phyloP scores from a whole-genome alignment of 148 eudicot species.

The Salicornia ramosissima region DNA sequence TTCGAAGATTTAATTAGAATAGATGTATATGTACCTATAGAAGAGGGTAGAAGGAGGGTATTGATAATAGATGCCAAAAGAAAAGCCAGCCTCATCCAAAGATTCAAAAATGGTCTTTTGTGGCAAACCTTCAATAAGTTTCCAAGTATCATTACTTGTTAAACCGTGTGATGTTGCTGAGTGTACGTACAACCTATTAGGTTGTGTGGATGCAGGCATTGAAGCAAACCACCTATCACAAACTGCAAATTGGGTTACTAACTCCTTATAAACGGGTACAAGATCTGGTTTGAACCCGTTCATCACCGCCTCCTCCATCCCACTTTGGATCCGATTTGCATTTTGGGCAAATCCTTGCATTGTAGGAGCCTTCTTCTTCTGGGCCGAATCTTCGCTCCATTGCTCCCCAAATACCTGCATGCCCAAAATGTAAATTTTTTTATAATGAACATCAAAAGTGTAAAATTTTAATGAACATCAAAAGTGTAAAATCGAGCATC shows the following conservation, averaged over 20 bases:
- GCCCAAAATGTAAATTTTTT: neutral
- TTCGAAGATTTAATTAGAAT: too few species aligned
- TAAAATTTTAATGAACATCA: too few species aligned
- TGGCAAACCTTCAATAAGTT: slow-evolving; percentile 45
- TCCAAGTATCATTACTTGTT: slow-evolving; percentile 37
- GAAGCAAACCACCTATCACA: slow-evolving; percentile 82
- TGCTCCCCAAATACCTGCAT: slow-evolving; percentile 55
- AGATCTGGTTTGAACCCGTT: slow-evolving; percentile 66
- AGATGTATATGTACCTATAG: slow-evolving; percentile 33
- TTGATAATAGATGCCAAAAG: slow-evolving; percentile 61
- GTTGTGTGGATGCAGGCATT: slow-evolving; percentile 62
- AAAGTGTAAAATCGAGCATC: too few species aligned
- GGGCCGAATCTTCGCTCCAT: slow-evolving; percentile 40
- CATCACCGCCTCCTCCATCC: slow-evolving; percentile 56
- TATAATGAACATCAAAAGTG: too few species aligned
- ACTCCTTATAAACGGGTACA: slow-evolving; percentile 56
- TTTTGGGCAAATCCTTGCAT: slow-evolving; percentile 75
- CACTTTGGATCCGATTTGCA: slow-evolving; percentile 37
- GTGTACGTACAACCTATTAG: slow-evolving; percentile 59
- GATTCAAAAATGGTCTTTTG: slow-evolving; percentile 70
- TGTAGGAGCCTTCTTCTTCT: slow-evolving; percentile 36
- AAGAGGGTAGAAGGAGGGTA: slow-evolving; percentile 59
- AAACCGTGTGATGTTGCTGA: slow-evolving; percentile 64
- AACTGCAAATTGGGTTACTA: slow-evolving; percentile 63
- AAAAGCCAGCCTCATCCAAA: slow-evolving; percentile 38